Base-by-base conservation (phyloP, 2,329 filamentous ascomycete species). In the Xylariaceae sp. region DNA sequence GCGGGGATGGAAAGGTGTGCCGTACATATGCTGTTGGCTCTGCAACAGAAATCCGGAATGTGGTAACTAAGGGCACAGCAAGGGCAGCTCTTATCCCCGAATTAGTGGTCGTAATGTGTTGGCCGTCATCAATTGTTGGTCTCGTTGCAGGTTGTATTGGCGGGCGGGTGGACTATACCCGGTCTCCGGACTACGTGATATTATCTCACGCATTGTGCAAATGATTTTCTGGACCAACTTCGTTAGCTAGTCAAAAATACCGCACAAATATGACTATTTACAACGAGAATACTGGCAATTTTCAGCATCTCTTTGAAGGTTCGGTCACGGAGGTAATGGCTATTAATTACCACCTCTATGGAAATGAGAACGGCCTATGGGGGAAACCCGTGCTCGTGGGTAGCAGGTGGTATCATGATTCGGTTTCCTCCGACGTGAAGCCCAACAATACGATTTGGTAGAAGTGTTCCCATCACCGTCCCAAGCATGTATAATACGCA, bases 221-320 rank as follows among this genome's bases (percentile, higher is more conserved):
- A 51, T 55, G 45, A 58, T 53, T 55, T 60, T 56, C 50, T 58
- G 51, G 52, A 54, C 55, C 55, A 57, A 39, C 55, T 55, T 60
- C 29, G 47, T 60, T 60, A 60, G 48, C 52, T 58, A 58, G 45
- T 39, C 39, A 39, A 59, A n/a, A 40, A 50, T 21, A 48, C 7
- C 39, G 32, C 44, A 53, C 7, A 51, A 55, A 47, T 53, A 51
- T 30, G 51, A 49, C 16, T 48, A 43, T 51, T 51, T 54, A 53
- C 21, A 40, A 13, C 7, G 1, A 30, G 9, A 22, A 32, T 43
- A 9, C 5, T 29, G 22, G 15, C 12, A 12, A 19, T 16, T 26
- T 26, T 26, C 1, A 16, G 3, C 5, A n/a, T 22, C 7, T 29
- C 21, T 26, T 29, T 29, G 13, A 15, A 10, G 3, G 3, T 34